Percentiles rank a stretch among this genome's conserved stretches.
Conservation (phyloP, 176 grass and related monocot species). For the Tillandsia fasciculata region DNA sequence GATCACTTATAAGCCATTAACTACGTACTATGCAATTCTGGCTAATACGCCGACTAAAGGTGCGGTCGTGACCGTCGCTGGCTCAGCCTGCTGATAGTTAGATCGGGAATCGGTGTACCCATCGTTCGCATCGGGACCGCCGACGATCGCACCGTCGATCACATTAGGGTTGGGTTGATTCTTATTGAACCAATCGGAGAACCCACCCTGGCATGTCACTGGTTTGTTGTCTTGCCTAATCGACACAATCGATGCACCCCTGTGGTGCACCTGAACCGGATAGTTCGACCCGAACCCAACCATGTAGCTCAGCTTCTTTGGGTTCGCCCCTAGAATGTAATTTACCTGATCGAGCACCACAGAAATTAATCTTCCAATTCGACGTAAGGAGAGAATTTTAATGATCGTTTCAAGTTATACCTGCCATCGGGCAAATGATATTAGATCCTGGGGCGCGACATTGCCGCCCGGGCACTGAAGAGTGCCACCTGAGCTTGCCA, state of each 20-base stretch:
- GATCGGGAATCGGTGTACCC: slow-evolving; percentile 28
- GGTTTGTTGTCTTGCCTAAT: slow-evolving; percentile 12
- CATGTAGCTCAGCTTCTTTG: slow-evolving; percentile 72
- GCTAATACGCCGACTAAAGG: slow-evolving; percentile 62
- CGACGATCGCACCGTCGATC: slow-evolving; percentile 53
- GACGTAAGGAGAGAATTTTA: neutral
- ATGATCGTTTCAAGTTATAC: slow-evolving; percentile 7
- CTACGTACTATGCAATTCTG: slow-evolving; percentile 37
- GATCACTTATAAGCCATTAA: too few species aligned
- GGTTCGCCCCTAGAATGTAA: slow-evolving; percentile 65
- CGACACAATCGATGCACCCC: slow-evolving; percentile 55
- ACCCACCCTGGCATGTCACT: slow-evolving; percentile 44
- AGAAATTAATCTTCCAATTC: too few species aligned
- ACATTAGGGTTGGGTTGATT: slow-evolving; percentile 45
- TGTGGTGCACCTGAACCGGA: slow-evolving; percentile 55
- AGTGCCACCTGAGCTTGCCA: neutral
- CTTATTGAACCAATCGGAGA: slow-evolving; percentile 20
- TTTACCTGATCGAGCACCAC: slow-evolving; percentile 22
- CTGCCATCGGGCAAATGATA: slow-evolving; percentile 27
- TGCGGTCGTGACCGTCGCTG: slow-evolving; percentile 40
- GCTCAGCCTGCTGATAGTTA: slow-evolving; percentile 42
- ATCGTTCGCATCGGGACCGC: slow-evolving; percentile 42
- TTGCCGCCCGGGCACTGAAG: slow-evolving; percentile 23
- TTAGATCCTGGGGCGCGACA: slow-evolving; percentile 18
- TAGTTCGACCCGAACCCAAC: slow-evolving; percentile 40